Conservation (phyloP, 177 flowering plant genomes). For the Vitis hybrid region DNA sequence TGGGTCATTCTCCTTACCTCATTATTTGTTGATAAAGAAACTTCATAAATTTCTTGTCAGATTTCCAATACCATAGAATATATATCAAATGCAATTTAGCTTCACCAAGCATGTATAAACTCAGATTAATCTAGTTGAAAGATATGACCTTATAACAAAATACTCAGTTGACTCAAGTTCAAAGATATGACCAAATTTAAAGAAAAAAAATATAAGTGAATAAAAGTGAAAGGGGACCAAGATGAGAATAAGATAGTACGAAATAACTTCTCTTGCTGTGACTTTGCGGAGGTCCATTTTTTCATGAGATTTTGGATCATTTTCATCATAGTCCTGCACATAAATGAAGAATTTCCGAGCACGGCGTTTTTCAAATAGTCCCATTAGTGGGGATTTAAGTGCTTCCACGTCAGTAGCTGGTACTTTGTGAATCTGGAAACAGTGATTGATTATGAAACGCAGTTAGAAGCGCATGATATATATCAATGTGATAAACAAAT, state of each 20-base stretch:
- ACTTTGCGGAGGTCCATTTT: conserved; percentile 75
- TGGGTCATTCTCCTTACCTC: too few relatives aligned
- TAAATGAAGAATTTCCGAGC: conserved; percentile 90
- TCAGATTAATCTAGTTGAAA: too few relatives aligned
- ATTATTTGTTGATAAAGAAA: too few relatives aligned
- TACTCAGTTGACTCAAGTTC: too few relatives aligned
- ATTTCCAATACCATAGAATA: too few relatives aligned
- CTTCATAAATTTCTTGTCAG: too few relatives aligned
- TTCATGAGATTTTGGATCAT: conserved; percentile 90
- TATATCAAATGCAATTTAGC: too few relatives aligned
- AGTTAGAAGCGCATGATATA: too few relatives aligned
- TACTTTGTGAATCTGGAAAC: conserved; percentile 72
- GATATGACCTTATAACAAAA: too few relatives aligned
- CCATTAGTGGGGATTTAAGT: conserved; percentile 87
- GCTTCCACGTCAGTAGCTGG: conserved; percentile 99
- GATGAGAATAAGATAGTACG: conserved; percentile 37
- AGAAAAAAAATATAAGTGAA: not conserved
- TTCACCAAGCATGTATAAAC: too few relatives aligned
- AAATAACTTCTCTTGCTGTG: conserved; percentile 72
- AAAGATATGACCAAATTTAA: not conserved
- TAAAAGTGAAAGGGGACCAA: not conserved
- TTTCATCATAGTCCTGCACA: conserved; percentile 92
- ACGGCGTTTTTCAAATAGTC: conserved; percentile 91
- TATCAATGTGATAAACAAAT: too few relatives aligned
- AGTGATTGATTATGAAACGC: not conserved